Evolutionary conservation across 2,329 filamentous ascomycete genomes (phyloP).

Genomic region (Colletotrichum acutatum): DNA sequence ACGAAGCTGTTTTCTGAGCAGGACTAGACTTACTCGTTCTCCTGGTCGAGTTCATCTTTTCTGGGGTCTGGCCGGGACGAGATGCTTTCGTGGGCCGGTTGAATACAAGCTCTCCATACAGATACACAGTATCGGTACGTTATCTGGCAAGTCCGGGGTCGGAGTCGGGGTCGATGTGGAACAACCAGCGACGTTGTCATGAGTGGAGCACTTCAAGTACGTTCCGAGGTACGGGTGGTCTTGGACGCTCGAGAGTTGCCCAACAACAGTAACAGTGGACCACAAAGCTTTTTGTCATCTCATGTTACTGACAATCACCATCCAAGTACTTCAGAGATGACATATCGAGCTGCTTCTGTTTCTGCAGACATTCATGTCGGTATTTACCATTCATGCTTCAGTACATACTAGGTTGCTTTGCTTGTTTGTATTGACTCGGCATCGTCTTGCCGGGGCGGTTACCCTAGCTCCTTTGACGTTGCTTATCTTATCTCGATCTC

Average conservation of each 20-base stretch:
- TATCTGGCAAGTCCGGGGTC: neutral
- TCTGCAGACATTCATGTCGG: too few species aligned
- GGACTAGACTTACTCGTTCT: neutral
- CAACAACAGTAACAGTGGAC: neutral
- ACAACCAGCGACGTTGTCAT: neutral
- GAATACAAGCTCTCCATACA: neutral
- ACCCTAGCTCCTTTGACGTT: too few species aligned
- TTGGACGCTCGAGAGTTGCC: neutral
- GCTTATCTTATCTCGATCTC: conserved; percentile 1
- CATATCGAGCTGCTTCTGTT: too few species aligned
- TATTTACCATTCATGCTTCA: too few species aligned
- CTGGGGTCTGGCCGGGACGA: neutral
- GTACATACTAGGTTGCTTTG: too few species aligned
- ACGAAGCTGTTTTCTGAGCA: neutral
- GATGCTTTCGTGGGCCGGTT: neutral
- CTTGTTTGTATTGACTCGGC: too few species aligned
- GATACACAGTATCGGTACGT: too few species aligned
- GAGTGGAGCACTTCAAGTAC: neutral
- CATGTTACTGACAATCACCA: too few species aligned
- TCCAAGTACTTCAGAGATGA: too few species aligned
- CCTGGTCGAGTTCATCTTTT: neutral
- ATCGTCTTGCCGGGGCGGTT: too few species aligned
- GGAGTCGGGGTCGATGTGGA: neutral
- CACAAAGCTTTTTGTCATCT: neutral
- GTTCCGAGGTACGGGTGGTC: neutral